Conservation (phyloP, 352 stramenopile genomes). For the Phytophthora constricta region DNA sequence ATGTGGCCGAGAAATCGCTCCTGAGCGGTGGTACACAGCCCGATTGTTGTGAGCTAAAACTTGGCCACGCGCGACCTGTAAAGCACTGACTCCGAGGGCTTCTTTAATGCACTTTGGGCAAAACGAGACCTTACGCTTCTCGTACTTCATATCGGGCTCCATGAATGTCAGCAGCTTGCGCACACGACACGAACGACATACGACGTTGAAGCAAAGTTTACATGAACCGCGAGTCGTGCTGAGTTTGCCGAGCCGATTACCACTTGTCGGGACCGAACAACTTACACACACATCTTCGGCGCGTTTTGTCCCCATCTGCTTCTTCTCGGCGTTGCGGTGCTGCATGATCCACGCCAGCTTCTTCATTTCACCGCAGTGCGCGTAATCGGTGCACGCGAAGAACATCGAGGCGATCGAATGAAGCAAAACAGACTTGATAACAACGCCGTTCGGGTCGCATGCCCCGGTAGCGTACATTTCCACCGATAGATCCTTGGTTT, state of each 20-base stretch:
- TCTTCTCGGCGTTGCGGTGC: slow-evolving; percentile 32
- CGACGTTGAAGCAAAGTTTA: slow-evolving; percentile 46
- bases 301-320: slow-evolving; percentile 29
- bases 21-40: slow-evolving; percentile 10
- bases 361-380: slow-evolving; percentile 46
- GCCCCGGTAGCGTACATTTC: slow-evolving; percentile 37
- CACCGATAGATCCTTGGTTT: slow-evolving; percentile 28
- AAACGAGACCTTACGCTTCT: slow-evolving; percentile 54
- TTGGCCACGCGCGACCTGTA: slow-evolving; percentile 34
- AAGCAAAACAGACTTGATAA: slow-evolving; percentile 32
- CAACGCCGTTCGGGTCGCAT: slow-evolving; percentile 31
- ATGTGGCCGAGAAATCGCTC: slow-evolving; percentile 34
- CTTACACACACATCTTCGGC: slow-evolving; percentile 40
- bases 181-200: slow-evolving; percentile 46
- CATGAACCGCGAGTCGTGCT: slow-evolving; percentile 44
- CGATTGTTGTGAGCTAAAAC: slow-evolving; percentile 14
- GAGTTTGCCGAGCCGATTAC: slow-evolving; percentile 32
- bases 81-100: slow-evolving; percentile 28
- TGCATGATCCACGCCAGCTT: slow-evolving; percentile 48
- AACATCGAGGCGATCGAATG: slow-evolving; percentile 28
- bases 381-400: slow-evolving; percentile 34
- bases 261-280: slow-evolving; percentile 23
- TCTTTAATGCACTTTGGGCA: slow-evolving; percentile 53
- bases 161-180: slow-evolving; percentile 51
- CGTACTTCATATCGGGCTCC: slow-evolving; percentile 37